These are phyloP conservation scores for Ramalina peruviana DNA, from an alignment of 495 filamentous ascomycete genomes.

Conservation along the genomic window DNA sequence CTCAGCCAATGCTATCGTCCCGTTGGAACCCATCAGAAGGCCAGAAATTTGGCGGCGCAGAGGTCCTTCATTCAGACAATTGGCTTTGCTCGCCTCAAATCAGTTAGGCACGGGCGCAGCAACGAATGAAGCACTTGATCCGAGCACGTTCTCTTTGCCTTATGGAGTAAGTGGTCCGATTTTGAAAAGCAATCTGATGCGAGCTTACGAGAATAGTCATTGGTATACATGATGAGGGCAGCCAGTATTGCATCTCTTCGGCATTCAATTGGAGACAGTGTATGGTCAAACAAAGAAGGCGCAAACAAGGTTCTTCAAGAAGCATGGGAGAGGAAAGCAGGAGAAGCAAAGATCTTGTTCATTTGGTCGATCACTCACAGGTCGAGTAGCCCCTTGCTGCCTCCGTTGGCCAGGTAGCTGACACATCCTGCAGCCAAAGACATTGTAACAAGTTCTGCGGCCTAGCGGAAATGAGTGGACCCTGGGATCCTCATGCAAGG, in stretches of 20 bases:
- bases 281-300: constrained; percentile 13
- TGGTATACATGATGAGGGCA: constrained; percentile 13
- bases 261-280: constrained; percentile 4
- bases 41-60: constrained; percentile 5
- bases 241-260: constrained; percentile 2
- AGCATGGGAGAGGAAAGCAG: constrained; percentile 8
- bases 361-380: constrained; percentile 12
- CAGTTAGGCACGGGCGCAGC: background rate
- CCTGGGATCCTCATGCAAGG: constrained; percentile 4
- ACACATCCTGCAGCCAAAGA: background rate
- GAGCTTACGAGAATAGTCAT: constrained; percentile 1
- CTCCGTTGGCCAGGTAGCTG: background rate
- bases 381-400: background rate
- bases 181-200: too few species aligned
- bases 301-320: constrained; percentile 12
- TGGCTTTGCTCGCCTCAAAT: background rate
- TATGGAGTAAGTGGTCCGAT: constrained; percentile 2
- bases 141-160: constrained; percentile 7
- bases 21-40: background rate
- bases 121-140: constrained; percentile 1
- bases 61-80: constrained; percentile 4
- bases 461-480: constrained; percentile 10
- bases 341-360: constrained; percentile 7
- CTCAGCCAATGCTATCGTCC: background rate
- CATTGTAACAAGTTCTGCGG: constrained; percentile 8